These are phyloP conservation scores for Stromatinia cepivora DNA, from an alignment of 2,329 filamentous ascomycete genomes.

Conservation along the genomic window DNA sequence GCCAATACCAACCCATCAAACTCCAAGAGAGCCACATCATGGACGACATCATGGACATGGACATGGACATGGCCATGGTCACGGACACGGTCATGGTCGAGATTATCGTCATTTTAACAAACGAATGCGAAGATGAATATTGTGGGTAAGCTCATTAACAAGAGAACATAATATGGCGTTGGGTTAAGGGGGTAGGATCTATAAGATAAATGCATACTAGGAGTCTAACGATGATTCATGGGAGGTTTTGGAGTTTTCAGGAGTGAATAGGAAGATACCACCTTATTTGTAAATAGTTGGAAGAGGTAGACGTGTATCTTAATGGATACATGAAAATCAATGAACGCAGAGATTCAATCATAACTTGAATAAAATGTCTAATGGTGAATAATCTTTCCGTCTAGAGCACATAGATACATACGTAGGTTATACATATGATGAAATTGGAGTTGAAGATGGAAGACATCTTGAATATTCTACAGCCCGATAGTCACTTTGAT, in stretches of 20 bases:
- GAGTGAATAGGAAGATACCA: slow-evolving; percentile 16
- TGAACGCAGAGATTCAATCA: neutral
- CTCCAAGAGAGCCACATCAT: slow-evolving; percentile 28
- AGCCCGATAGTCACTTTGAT: neutral
- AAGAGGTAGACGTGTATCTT: neutral
- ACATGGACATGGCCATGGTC: slow-evolving; percentile 18
- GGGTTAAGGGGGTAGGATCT: neutral
- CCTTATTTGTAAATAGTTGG: neutral
- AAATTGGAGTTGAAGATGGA: neutral
- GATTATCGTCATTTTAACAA: slow-evolving; percentile 29
- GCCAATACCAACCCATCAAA: slow-evolving; percentile 25
- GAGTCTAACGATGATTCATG: neutral
- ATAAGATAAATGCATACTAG: slow-evolving; percentile 14
- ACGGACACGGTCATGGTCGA: slow-evolving; percentile 23
- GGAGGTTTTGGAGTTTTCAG: slow-evolving; percentile 3
- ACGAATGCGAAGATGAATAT: slow-evolving; percentile 24
- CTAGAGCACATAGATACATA: neutral
- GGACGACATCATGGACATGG: slow-evolving; percentile 22
- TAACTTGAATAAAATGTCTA: neutral
- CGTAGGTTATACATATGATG: neutral
- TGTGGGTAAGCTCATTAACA: neutral
- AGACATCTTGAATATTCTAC: slow-evolving; percentile 4
- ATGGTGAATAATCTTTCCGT: neutral
- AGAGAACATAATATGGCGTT: slow-evolving; percentile 7
- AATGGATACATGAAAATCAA: too few relatives aligned